Base-by-base conservation (phyloP, 192 early-diverging fungal genomes). In the Linnemannia schmuckeri region DNA sequence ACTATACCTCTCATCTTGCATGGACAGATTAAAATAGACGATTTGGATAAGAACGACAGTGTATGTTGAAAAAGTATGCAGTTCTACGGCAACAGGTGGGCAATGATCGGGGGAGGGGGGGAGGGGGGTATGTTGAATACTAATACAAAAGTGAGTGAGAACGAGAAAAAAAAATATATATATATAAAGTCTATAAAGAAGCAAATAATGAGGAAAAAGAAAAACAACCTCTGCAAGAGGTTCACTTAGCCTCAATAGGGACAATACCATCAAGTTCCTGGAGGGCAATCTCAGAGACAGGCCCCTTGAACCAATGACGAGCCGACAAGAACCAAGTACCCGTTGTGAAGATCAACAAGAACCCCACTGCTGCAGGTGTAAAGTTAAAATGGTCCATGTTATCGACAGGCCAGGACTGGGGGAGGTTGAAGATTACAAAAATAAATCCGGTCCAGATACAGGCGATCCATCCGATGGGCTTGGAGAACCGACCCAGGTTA, bases 351-450 rank as follows among this genome's bases (percentile, higher is more conserved):
- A 88, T 70, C 76, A 82, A 80, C 55, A 90, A 52, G 74, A 77
- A 86, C 8, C 89, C 89, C 7, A 90, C 85, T 20, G 88, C 83
- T 0, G 84, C 89, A 49, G 85, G 83, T 17, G 87, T 83, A 69
- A 81, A 90, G 77, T 90, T 90, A 74, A 85, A 85, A 35, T 78
- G 87, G 57, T 90, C 77, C 35, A 66, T 77, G 40, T 87, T 76
- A 1, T 35, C 49, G 0, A 89, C 90, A 22, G 90, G 90, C 72
- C 82, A 89, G 49, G 54, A 47, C 74, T 84, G 84, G 42, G 89
- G 89, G 40, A 90, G 40, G 79, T 86, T 88, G 75, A 90, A 89
- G 66, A 88, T 79, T 77, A 90, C 41, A 40, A 88, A 89, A 72
- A 89, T 83, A 37, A 89, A 88, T 0, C 78, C 77, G 20, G 89